Base-by-base conservation (phyloP, 805 yeast genomes). In the Millerago galiae region DNA sequence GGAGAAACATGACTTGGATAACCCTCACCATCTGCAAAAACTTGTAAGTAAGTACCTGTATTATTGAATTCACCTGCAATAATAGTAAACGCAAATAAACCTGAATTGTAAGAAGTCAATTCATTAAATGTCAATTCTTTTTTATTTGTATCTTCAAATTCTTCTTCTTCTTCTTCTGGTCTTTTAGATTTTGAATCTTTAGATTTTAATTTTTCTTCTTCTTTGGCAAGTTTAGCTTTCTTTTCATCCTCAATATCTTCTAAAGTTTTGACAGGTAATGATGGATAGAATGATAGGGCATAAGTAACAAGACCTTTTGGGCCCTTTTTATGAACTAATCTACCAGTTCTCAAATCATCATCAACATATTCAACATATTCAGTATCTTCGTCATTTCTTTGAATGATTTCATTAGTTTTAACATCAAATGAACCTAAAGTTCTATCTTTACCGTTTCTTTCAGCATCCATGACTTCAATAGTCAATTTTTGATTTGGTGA, bases 391-490 rank as follows among this genome's bases (percentile, higher is more conserved):
- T 64, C 65, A 45, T 70, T 70, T 57, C 75, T 81, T 48, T 75
- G 74, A 58, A 91, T 78, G 52, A 87, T 66, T 24, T 81, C 86
- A 42, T 71, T 69, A 48, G 86, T 68, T 53, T 78, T 76, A 16
- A 93, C 65, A 54, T 81, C 82, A 65, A 86, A 82, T 3, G 82
- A 74, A 41, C 99, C 99, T 38, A 93, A 73, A 5, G 95, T 77
- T 55, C 96, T 79, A 63, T 93, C 99, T 34, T 79, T 76, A n/a
- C 83, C 76, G 41, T 67, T 73, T 45, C 74, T 74, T 65, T 90
- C 91, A 28, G 83, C 84, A 65, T 93, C 98, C 96, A 93, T 85
- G 7, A 81, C 95, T 60, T 93, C 98, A 43, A 93, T 60, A 2
- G 90, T 80, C 48, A 93, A 63, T 55, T 74, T 81, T 62, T 90